Evolutionary conservation across 2,329 filamentous ascomycete genomes (phyloP), one percentile per base, ranked within the genome.

Genomic region (Scolecobasidium constrictum): DNA sequence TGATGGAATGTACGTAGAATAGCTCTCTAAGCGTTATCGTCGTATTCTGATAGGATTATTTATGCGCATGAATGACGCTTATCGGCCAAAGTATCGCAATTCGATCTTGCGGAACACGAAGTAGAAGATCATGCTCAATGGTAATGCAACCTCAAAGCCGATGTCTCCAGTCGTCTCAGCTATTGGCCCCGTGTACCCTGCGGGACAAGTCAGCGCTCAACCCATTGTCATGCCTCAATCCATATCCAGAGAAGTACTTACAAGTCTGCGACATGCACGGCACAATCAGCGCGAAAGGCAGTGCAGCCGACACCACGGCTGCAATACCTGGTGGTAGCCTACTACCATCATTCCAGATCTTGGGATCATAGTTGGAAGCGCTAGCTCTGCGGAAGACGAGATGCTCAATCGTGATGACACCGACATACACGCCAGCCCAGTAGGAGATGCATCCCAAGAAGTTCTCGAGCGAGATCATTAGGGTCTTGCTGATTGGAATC

Each of bases 101-200:
- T n/a, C n/a, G n/a, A n/a, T n/a, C n/a, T n/a, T n/a, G n/a, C n/a
- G n/a, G n/a, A n/a, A n/a, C n/a, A n/a, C n/a, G n/a, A n/a, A n/a
- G n/a, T n/a, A n/a, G n/a, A n/a, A n/a, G n/a, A n/a, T n/a, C n/a
- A n/a, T n/a, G n/a, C n/a, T n/a, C n/a, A n/a, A n/a, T n/a, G n/a
- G n/a, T n/a, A 81, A 72, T 0, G 77, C 77, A 55, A 78, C 59
- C 61, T 82, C 78, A 45, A 82, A 80, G 0, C 78, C 78, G 54
- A 82, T 73, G 48, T 82, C 77, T 0, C 78, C 78, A 9, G 76
- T 77, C 26, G 51, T 68, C 56, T 67, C 58, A 0, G 75, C 77
- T 49, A 81, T 72, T 0, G 76, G 76, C 0, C 77, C 77, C 6
- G 66, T 71, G 52, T 69, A 80, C 75, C 75, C 80, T 3, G n/a